These are phyloP conservation scores for Metschnikowia borealis DNA, from an alignment of 805 yeast genomes.

Conservation along the genomic window DNA sequence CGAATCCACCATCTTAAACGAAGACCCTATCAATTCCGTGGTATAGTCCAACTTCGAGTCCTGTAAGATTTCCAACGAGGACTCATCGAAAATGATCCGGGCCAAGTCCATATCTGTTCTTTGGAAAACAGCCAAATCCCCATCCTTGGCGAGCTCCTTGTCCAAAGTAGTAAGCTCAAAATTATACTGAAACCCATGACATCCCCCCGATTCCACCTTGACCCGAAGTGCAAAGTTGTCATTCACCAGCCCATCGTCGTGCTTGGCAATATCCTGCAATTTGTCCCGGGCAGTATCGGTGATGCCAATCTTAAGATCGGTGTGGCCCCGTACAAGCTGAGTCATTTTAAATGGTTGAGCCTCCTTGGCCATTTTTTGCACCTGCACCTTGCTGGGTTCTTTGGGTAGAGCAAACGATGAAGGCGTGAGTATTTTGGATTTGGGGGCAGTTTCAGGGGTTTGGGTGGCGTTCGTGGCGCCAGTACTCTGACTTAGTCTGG, in stretches of 20 bases:
- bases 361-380: constrained; percentile 8
- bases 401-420: constrained; percentile 30
- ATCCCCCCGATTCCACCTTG: constrained; percentile 91
- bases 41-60: constrained; percentile 86
- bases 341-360: constrained; percentile 32
- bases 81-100: constrained; percentile 70
- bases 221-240: constrained; percentile 65
- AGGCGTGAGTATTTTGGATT: constrained; percentile 22
- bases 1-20: constrained; percentile 84
- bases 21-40: constrained; percentile 90
- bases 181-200: constrained; percentile 95
- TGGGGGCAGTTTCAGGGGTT: too few relatives aligned
- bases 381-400: constrained; percentile 6
- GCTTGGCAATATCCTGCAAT: constrained; percentile 46
- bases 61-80: constrained; percentile 73
- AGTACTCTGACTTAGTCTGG: neutral
- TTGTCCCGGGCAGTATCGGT: constrained; percentile 48
- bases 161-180: constrained; percentile 52
- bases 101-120: constrained; percentile 53
- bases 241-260: constrained; percentile 42
- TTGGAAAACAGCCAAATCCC: constrained; percentile 51
- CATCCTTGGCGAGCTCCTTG: constrained; percentile 30
- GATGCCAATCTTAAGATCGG: constrained; percentile 42
- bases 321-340: constrained; percentile 31
- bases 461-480: neutral